Evolutionary conservation across 2,329 filamentous ascomycete genomes (phyloP), one percentile per base, ranked within the genome.

Genomic region (Thielaviopsis punctulata): DNA sequence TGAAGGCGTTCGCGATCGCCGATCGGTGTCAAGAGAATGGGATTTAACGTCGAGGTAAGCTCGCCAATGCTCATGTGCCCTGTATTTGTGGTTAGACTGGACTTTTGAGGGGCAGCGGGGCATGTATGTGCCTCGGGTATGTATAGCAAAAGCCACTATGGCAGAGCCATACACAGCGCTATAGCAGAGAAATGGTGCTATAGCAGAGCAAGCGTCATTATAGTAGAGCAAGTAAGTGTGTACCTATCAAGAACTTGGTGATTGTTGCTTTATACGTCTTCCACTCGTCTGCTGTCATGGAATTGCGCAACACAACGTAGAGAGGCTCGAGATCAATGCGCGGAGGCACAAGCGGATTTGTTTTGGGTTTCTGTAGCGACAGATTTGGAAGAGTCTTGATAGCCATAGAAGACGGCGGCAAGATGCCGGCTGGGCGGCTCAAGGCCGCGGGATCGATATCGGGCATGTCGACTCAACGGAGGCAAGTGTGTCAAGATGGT

Each of bases 381-480:
- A 69, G 59, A 18, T 69, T 66, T 50, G 65, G 66, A 1, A 71
- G 68, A 55, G 79, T 77, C 4, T 78, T 80, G 21, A 41, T 27
- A 15, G 24, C 15, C 39, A 48, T 43, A 23, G 50, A 30, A 9
- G 52, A 41, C 21, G 47, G 25, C 45, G 76, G 70, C 52, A 79
- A 69, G 64, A 67, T 73, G 63, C 73, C 64, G 47, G 76, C 67
- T 56, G 77, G 75, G 61, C 78, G 76, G 70, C 77, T 81, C 60
- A 83, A 66, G 58, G 79, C 78, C 69, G 79, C 77, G 61, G 79
- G 79, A 69, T 82, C 79, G 68, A 83, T 82, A 68, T 82, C 79
- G 60, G 79, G 78, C 79, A 82, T 82, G 58, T 60, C 62, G 61
- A 59, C 39, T 13, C 10, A 36, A 39, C 25, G 47, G 41, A 23